A percentile compares a stretch with the other conserved stretches of the same genome.
phyloP scores from a whole-genome alignment of 2,329 filamentous ascomycete genomes.

The Capronia epimyces region DNA sequence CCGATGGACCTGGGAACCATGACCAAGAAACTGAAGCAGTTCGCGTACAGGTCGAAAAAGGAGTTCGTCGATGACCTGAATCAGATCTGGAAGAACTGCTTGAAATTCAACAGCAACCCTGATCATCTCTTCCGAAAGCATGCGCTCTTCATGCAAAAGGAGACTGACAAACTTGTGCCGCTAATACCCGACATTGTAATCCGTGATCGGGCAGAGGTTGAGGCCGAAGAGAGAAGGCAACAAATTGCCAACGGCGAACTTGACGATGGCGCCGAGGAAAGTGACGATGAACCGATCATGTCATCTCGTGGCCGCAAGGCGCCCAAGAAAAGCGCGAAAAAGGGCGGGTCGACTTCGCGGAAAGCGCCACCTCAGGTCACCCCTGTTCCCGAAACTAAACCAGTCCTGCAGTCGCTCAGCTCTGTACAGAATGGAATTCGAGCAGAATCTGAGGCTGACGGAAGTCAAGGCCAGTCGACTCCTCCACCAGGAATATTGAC shows the following conservation, averaged over 20 bases:
- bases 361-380: slow-evolving; percentile 74
- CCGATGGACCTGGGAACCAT: slow-evolving; percentile 97
- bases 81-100: slow-evolving; percentile 93
- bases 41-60: slow-evolving; percentile 79
- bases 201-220: slow-evolving; percentile 85
- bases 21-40: slow-evolving; percentile 90
- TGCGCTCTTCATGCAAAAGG: slow-evolving; percentile 92
- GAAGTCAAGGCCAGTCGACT: slow-evolving; percentile 74
- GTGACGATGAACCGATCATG: slow-evolving; percentile 97
- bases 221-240: slow-evolving; percentile 74
- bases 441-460: slow-evolving; percentile 67
- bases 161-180: slow-evolving; percentile 92
- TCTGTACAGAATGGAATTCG: slow-evolving; percentile 46
- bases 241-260: slow-evolving; percentile 76
- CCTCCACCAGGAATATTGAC: slow-evolving; percentile 68
- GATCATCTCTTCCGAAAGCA: slow-evolving; percentile 84
- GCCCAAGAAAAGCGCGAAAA: slow-evolving; percentile 70
- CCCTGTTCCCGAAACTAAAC: slow-evolving; percentile 69
- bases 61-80: slow-evolving; percentile 93
- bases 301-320: slow-evolving; percentile 89
- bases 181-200: slow-evolving; percentile 91
- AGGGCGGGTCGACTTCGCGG: slow-evolving; percentile 57
- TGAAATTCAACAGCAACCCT: slow-evolving; percentile 90
- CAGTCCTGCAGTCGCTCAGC: slow-evolving; percentile 53
- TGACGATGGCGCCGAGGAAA: slow-evolving; percentile 73